Evolutionary conservation across 2,329 filamentous ascomycete species (phyloP).

Genomic region (Acarospora socialis): DNA sequence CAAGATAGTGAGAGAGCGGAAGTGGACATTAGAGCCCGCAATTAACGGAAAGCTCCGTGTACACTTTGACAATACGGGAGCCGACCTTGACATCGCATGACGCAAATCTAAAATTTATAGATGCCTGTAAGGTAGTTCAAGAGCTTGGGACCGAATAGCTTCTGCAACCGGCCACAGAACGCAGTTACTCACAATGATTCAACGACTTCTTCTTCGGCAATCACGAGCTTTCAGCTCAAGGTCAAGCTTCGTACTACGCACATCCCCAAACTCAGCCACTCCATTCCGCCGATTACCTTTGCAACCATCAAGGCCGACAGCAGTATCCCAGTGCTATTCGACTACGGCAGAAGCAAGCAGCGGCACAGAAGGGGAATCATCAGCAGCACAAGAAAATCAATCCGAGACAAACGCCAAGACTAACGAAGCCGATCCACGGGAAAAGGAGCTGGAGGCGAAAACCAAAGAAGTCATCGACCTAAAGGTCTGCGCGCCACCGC

Average conservation of each 20-base stretch:
- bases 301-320: not conserved
- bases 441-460: constrained; percentile 57
- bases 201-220: constrained; percentile 3
- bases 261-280: not conserved
- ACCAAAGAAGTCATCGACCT: constrained; percentile 62
- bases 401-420: constrained; percentile 6
- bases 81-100: too few species aligned
- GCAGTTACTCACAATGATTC: too few species aligned
- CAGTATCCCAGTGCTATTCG: constrained; percentile 8
- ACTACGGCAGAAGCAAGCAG: constrained; percentile 6
- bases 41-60: too few species aligned
- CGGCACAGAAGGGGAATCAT: constrained; percentile 1
- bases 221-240: constrained; percentile 2
- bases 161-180: too few species aligned
- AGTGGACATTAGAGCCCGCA: too few species aligned
- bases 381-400: not conserved
- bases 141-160: too few species aligned
- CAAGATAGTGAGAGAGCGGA: too few species aligned
- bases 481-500: constrained; percentile 48
- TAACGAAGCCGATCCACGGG: constrained; percentile 1
- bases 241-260: not conserved
- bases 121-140: too few species aligned
- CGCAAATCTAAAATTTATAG: too few species aligned
- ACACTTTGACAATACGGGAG: too few species aligned
- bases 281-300: not conserved